These are phyloP conservation scores for Scenedesmus sp. DNA, from an alignment of 163 green algal species.

Conservation along the genomic window DNA sequence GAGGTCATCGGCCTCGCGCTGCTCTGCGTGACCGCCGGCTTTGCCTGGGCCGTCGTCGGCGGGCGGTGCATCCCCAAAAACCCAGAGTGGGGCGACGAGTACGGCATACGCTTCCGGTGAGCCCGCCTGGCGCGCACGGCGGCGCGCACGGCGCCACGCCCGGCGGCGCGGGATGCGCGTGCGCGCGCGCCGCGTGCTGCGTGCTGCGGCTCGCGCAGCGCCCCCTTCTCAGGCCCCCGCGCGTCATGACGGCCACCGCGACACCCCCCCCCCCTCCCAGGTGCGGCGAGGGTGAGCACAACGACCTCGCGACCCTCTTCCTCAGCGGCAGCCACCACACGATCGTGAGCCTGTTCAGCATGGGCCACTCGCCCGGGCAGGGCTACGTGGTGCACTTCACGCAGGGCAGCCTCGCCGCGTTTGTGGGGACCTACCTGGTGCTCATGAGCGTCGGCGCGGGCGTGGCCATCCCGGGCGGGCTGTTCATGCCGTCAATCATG, in stretches of 20 bases:
- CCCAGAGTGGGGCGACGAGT: conserved; percentile 57
- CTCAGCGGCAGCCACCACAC: conserved; percentile 75
- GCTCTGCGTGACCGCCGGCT: conserved; percentile 48
- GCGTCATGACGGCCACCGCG: background rate
- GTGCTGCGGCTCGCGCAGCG: no score
- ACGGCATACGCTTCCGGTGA: conserved; percentile 44
- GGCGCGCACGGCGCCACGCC: no score
- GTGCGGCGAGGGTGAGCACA: conserved; percentile 73
- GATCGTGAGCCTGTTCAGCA: conserved; percentile 76
- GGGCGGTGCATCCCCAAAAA: conserved; percentile 60
- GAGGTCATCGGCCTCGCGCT: conserved; percentile 71
- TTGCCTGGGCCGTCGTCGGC: conserved; percentile 59
- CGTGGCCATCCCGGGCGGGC: conserved; percentile 83
- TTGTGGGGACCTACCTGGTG: conserved; percentile 74
- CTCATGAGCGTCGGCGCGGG: conserved; percentile 83
- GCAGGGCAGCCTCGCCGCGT: conserved; percentile 64
- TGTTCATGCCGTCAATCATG: conserved; percentile 95
- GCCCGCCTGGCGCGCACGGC: background rate
- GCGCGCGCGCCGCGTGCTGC: no score
- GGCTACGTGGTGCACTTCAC: conserved; percentile 44
- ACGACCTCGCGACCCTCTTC: conserved; percentile 89
- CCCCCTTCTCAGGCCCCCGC: no score
- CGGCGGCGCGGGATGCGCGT: no score
- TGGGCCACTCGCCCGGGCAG: conserved; percentile 51
- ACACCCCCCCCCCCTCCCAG: background rate